These are phyloP conservation scores for Pyropia yezoensis DNA, from an alignment of 23 red algal species.

Conservation along the genomic window DNA sequence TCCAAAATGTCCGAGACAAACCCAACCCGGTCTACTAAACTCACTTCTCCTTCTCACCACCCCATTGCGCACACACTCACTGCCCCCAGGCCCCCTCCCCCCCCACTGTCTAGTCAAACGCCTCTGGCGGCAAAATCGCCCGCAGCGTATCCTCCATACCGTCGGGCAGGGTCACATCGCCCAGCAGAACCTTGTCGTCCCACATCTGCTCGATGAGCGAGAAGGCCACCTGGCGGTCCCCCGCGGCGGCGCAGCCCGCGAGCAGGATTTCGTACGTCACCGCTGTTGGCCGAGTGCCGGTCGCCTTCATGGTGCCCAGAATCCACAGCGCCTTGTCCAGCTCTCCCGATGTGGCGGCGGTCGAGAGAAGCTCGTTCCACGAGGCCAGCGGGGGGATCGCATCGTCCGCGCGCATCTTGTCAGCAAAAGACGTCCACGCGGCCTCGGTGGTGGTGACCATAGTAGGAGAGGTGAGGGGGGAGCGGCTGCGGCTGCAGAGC, in stretches of 20 bases:
- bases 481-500: no score
- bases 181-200: slow-evolving; percentile 45
- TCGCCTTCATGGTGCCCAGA: slow-evolving; percentile 30
- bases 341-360: neutral
- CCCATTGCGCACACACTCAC: no score
- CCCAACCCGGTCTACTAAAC: no score
- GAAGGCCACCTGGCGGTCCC: slow-evolving; percentile 32
- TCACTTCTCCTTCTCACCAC: no score
- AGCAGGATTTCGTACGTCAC: slow-evolving; percentile 47
- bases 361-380: slow-evolving; percentile 39
- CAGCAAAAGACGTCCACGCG: slow-evolving; percentile 18
- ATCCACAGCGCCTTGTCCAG: slow-evolving; percentile 25
- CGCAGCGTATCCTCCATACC: slow-evolving; percentile 56
- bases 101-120: slow-evolving; percentile 29
- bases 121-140: slow-evolving; percentile 55
- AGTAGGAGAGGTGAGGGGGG: no score
- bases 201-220: slow-evolving; percentile 51
- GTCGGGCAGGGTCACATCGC: slow-evolving; percentile 37
- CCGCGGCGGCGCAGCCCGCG: slow-evolving; percentile 4
- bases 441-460: neutral
- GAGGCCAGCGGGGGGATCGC: slow-evolving; percentile 6
- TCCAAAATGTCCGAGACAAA: no score
- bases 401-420: slow-evolving; percentile 9
- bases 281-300: slow-evolving; percentile 13
- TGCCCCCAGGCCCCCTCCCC: no score